Conservation (phyloP, 2,329 filamentous ascomycete species). For the Alternaria triticimaculans region DNA sequence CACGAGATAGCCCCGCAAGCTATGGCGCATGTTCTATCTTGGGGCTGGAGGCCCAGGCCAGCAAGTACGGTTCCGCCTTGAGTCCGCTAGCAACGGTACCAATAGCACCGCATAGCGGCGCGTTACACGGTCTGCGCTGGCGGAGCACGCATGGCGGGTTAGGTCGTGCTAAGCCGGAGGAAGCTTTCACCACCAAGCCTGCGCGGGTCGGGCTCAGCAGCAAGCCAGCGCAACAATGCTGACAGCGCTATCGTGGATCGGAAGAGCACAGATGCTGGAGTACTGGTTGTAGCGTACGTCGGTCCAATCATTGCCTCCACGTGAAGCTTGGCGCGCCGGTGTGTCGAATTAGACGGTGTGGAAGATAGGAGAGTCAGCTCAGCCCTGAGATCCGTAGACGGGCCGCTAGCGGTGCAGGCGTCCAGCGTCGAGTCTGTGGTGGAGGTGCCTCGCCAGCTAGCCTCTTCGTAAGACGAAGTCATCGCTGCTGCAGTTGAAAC, state of each 20-base stretch:
- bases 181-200: background rate
- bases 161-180: background rate
- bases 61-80: background rate
- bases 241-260: background rate
- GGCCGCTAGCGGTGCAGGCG: slow-evolving; percentile 2
- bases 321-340: slow-evolving; percentile 8
- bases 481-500: background rate
- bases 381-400: slow-evolving; percentile 1
- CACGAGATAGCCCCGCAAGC: background rate
- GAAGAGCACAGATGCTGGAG: background rate
- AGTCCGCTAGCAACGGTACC: slow-evolving; percentile 8
- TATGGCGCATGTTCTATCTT: slow-evolving; percentile 8
- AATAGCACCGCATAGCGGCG: slow-evolving; percentile 19
- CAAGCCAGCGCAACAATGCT: slow-evolving; percentile 2
- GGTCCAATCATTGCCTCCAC: slow-evolving; percentile 3
- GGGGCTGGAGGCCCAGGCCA: background rate
- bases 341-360: slow-evolving; percentile 7
- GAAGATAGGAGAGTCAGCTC: slow-evolving; percentile 4
- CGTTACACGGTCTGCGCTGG: slow-evolving; percentile 8
- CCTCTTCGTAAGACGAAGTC: background rate
- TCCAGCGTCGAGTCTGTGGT: background rate
- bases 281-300: background rate
- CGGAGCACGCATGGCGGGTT: slow-evolving; percentile 11
- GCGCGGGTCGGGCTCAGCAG: background rate
- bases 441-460: background rate